These are phyloP conservation scores for Daldinia sp. DNA, from an alignment of 2,329 filamentous ascomycete genomes.

Conservation along the genomic window DNA sequence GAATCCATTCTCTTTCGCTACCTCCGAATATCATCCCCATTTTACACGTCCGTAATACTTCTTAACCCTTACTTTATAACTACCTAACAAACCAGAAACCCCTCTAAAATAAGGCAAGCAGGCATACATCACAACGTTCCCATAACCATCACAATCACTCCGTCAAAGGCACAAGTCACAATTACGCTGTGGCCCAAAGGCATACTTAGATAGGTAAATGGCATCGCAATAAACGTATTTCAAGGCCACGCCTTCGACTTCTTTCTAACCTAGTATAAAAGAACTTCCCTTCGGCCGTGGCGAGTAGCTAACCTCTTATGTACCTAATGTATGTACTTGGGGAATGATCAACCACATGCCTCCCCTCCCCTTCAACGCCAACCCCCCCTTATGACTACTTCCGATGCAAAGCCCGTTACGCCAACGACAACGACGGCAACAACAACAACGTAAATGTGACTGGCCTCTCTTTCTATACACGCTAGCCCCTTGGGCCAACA, in stretches of 20 bases:
- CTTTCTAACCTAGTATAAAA: background rate
- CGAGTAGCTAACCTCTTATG: background rate
- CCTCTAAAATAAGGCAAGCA: too few relatives aligned
- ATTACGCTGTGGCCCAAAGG: background rate
- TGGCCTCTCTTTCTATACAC: constrained; percentile 22
- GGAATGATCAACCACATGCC: constrained; percentile 20
- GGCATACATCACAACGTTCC: too few relatives aligned
- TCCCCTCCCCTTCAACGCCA: background rate
- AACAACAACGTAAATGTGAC: constrained; percentile 1
- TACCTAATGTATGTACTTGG: constrained; percentile 1
- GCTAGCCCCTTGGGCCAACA: background rate
- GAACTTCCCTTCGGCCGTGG: background rate
- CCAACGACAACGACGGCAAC: constrained; percentile 5
- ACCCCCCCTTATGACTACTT: constrained; percentile 25
- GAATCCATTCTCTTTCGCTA: too few relatives aligned
- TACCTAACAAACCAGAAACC: too few relatives aligned
- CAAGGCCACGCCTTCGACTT: background rate
- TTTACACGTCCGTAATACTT: too few relatives aligned
- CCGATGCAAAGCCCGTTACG: constrained; percentile 35
- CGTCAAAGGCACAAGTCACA: background rate
- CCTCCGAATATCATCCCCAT: too few relatives aligned
- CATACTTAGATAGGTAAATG: background rate
- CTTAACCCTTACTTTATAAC: too few relatives aligned
- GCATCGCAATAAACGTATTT: constrained; percentile 9
- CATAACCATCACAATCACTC: too few relatives aligned